phyloP scores from a whole-genome alignment of 495 filamentous ascomycete genomes.

The Podospora pseudocomata region DNA sequence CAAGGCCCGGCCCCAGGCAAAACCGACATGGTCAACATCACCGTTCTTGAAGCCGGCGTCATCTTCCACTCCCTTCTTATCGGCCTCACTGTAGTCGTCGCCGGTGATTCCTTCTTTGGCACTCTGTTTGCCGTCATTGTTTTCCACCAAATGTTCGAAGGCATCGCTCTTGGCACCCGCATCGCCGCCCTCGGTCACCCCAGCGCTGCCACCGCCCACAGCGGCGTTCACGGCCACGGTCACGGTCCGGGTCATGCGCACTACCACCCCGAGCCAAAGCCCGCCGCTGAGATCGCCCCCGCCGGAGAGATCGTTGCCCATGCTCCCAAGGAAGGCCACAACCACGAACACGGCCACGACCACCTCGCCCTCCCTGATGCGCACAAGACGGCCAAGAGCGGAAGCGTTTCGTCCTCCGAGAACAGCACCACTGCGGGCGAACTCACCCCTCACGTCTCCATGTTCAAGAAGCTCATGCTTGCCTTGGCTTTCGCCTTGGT shows the following conservation, averaged over 20 bases:
- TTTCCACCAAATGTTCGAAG: slow-evolving; percentile 75
- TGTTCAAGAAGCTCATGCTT: slow-evolving; percentile 45
- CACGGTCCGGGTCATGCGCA: slow-evolving; percentile 15
- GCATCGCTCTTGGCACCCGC: slow-evolving; percentile 65
- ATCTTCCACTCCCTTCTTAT: slow-evolving; percentile 68
- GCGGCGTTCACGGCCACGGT: slow-evolving; percentile 5
- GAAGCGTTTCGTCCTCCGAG: neutral
- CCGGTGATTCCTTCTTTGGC: slow-evolving; percentile 53
- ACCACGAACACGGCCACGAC: neutral
- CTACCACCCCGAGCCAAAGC: slow-evolving; percentile 16
- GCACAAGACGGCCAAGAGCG: neutral
- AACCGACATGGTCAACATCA: slow-evolving; percentile 51
- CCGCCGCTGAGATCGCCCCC: neutral
- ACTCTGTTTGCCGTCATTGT: slow-evolving; percentile 57
- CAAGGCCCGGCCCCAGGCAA: slow-evolving; percentile 2
- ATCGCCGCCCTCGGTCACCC: slow-evolving; percentile 54
- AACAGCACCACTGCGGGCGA: neutral
- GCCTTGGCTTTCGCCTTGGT: slow-evolving; percentile 51
- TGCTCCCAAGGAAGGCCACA: neutral
- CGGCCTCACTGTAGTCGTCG: slow-evolving; percentile 56
- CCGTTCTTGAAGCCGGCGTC: slow-evolving; percentile 66
- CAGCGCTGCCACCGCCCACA: slow-evolving; percentile 8
- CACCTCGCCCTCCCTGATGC: neutral
- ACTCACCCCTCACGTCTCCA: slow-evolving; percentile 20
- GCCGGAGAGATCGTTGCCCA: neutral